Conservation (phyloP, 2,329 filamentous ascomycete genomes). For the Fusarium sp. region DNA sequence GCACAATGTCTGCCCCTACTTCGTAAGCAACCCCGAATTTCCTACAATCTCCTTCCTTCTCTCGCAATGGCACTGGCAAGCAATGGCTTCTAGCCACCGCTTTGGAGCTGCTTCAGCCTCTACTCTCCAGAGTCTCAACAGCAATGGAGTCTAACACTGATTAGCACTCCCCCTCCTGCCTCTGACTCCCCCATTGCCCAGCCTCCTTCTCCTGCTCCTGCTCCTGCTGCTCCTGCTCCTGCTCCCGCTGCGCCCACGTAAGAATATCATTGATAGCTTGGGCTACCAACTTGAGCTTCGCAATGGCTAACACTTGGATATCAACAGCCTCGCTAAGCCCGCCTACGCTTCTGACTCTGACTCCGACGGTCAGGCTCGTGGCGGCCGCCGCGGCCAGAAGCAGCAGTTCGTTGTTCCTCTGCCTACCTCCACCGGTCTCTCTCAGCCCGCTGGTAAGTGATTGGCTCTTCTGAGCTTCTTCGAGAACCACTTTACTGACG, state of each 20-base stretch:
- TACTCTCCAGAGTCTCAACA: constrained; percentile 5
- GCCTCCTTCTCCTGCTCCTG: constrained; percentile 29
- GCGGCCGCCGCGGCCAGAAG: constrained; percentile 43
- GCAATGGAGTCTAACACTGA: constrained; percentile 35
- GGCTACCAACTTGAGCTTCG: neutral
- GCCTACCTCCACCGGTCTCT: constrained; percentile 50
- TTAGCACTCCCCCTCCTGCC: constrained; percentile 38
- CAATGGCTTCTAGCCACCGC: constrained; percentile 4
- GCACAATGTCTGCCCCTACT: constrained; percentile 44
- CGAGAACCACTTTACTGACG: constrained; percentile 5
- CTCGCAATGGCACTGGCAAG: constrained; percentile 1
- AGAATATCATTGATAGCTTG: constrained; percentile 20
- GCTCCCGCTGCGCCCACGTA: constrained; percentile 28
- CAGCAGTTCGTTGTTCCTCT: constrained; percentile 45
- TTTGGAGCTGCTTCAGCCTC: constrained; percentile 13
- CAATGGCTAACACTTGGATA: constrained; percentile 22
- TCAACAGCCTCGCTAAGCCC: constrained; percentile 43
- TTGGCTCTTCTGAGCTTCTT: neutral
- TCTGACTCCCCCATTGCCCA: constrained; percentile 37
- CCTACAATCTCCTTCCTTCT: neutral
- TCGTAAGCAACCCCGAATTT: constrained; percentile 33
- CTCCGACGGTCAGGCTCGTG: constrained; percentile 47
- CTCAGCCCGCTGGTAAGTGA: constrained; percentile 47
- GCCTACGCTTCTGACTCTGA: constrained; percentile 47
- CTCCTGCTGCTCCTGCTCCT: constrained; percentile 27